Conservation (phyloP, 108 stramenopile genomes). For the Nitzschia putrida region DNA sequence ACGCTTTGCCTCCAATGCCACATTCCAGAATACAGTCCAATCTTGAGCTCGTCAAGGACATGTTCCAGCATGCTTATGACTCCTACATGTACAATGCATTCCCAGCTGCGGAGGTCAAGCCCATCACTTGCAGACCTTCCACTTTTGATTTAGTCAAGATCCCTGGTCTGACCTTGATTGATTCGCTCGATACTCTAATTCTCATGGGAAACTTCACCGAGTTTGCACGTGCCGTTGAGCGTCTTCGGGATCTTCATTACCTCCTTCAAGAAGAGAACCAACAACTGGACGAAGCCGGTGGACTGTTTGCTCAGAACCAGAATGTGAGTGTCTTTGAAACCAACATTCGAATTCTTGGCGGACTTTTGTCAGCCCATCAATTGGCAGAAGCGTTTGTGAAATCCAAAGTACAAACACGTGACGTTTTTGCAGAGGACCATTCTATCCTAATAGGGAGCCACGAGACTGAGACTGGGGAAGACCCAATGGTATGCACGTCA, state of each 20-base stretch:
- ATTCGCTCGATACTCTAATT: constrained; percentile 87
- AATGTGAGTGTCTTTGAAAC: constrained; percentile 94
- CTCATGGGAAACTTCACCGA: constrained; percentile 87
- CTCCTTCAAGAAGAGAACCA: constrained; percentile 16
- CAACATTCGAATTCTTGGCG: constrained; percentile 91
- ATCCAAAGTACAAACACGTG: constrained; percentile 32
- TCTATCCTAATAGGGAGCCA: constrained; percentile 28
- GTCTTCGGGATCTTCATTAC: constrained; percentile 61
- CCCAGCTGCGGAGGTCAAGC: constrained; percentile 85
- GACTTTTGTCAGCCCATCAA: constrained; percentile 89
- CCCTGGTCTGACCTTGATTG: constrained; percentile 87
- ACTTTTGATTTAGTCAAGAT: constrained; percentile 78
- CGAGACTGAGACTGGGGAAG: neutral
- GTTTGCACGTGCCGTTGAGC: constrained; percentile 86
- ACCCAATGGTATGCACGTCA: neutral
- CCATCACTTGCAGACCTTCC: constrained; percentile 76
- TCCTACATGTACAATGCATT: constrained; percentile 89
- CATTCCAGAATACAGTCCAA: constrained; percentile 55
- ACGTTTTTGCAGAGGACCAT: constrained; percentile 52
- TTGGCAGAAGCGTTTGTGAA: constrained; percentile 63
- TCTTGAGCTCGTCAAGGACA: constrained; percentile 50
- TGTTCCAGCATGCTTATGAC: constrained; percentile 89
- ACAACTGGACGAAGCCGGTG: constrained; percentile 21
- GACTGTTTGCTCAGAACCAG: constrained; percentile 71
- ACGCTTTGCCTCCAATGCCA: constrained; percentile 56